Evolutionary conservation across 495 filamentous ascomycete genomes (phyloP).

Genomic region (Daldinia vernicosa): DNA sequence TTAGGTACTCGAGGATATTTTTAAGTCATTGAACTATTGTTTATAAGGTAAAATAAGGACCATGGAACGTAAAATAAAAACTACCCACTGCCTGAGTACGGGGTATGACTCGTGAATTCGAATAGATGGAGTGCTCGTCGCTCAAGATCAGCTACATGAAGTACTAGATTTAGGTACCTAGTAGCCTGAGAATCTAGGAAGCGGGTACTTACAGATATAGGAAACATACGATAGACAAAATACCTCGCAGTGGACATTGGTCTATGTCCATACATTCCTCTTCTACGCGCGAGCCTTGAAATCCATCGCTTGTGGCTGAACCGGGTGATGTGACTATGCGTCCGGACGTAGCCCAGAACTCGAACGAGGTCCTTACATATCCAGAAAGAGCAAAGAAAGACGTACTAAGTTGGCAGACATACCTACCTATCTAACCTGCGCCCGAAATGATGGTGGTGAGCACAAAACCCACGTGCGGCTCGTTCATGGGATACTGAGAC

Average conservation of each 20-base stretch:
- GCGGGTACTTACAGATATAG: slow-evolving; percentile 43
- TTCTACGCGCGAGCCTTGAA: slow-evolving; percentile 20
- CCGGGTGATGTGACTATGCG: slow-evolving; percentile 15
- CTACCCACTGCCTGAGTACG: background rate
- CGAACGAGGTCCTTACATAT: background rate
- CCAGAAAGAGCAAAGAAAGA: background rate
- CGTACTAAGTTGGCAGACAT: slow-evolving; percentile 14
- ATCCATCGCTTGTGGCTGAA: slow-evolving; percentile 22
- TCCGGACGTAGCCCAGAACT: slow-evolving; percentile 11
- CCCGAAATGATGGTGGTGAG: slow-evolving; percentile 36
- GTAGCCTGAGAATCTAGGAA: slow-evolving; percentile 31
- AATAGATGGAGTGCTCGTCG: slow-evolving; percentile 25
- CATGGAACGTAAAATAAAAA: no score
- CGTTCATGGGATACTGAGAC: slow-evolving; percentile 45
- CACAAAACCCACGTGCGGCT: slow-evolving; percentile 47
- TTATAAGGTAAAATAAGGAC: no score
- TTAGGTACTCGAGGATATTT: background rate
- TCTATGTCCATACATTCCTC: slow-evolving; percentile 12
- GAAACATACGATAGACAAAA: slow-evolving; percentile 34
- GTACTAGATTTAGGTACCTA: slow-evolving; percentile 23
- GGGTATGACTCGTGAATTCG: slow-evolving; percentile 16
- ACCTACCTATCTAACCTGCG: slow-evolving; percentile 5
- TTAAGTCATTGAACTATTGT: no score
- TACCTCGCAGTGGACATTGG: slow-evolving; percentile 11
- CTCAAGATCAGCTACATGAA: slow-evolving; percentile 42